Evolutionary conservation across 192 early-diverging fungal genomes (phyloP), one percentile per base, ranked within the genome.

Genomic region (Diversispora eburnea): DNA sequence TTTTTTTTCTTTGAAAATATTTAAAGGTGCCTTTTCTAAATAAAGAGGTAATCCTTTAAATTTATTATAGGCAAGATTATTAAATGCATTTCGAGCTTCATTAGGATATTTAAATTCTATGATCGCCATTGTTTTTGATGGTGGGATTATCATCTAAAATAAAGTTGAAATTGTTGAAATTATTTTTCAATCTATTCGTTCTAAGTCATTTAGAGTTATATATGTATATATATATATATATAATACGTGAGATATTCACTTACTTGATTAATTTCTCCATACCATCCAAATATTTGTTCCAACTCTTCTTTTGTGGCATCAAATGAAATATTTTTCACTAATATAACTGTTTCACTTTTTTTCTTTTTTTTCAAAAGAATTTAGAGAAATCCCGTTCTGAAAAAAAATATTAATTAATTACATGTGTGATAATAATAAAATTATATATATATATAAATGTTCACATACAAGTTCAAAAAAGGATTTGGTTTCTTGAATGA

Each of bases 321-420:
- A 66, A 81, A 90, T 4, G 95, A 90, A 48, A 99, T 93, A 79
- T 99, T 99, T 82, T 99, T 99, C 63, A 97, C 94, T 46, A 99
- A 79, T 45, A 99, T 92, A 4, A 96, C 89, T 41, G 93, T 95
- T 42, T 94, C 92, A 76, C 91, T 93, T 56, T 94, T 94, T 89
- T 52, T 91, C 88, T 67, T 89, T 89, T 73, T 85, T 82, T 43
- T 79, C 86, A 83, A 99, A 98, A 1, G 90, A 81, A 59, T 91
- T 87, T 22, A 99, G 81, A 19, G 82, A 78, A 47, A 99, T 91
- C 10, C 94, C 95, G 57, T 95, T 88, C 67, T 68, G 22, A 39
- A 22, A 66, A 47, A 20, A 49, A 45, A 17, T 62, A 6, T 17
- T 66, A 46, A 8, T 19, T 3, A 13, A 66, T n/a, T 45, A 1